A percentile compares a stretch with the other conserved stretches of the same genome.
Conservation (phyloP, 208 protist species). For the Acanthamoeba castellanii region DNA sequence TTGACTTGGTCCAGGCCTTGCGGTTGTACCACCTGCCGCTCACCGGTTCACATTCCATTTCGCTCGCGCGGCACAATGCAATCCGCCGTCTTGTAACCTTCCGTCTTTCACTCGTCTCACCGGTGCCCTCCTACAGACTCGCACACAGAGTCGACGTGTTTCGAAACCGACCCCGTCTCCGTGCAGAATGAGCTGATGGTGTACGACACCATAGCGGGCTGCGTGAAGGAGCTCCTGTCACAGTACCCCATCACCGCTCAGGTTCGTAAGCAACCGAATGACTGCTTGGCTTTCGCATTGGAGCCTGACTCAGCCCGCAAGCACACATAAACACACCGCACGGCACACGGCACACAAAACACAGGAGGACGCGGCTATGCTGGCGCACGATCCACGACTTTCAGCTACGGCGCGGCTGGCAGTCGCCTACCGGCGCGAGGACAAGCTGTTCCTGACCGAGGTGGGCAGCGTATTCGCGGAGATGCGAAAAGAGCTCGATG, state of each 20-base stretch:
- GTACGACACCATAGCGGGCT: background rate
- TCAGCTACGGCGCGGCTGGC: background rate
- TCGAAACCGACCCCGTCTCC: background rate
- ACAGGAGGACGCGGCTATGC: background rate
- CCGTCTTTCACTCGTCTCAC: background rate
- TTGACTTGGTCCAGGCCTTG: background rate
- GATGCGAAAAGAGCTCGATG: background rate
- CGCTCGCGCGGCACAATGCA: background rate
- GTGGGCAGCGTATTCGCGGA: background rate
- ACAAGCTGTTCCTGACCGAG: conserved; percentile 24
- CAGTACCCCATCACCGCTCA: conserved; percentile 15
- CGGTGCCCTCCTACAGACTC: background rate
- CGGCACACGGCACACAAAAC: no score
- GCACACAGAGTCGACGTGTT: background rate
- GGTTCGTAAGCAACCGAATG: background rate
- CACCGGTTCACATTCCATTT: background rate
- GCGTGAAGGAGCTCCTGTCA: background rate
- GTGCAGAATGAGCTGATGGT: conserved; percentile 5
- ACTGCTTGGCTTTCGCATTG: background rate
- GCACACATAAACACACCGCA: background rate
- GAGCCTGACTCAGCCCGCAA: background rate
- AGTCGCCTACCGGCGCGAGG: background rate
- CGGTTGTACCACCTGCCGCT: conserved; percentile 16
- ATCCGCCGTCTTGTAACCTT: no score
- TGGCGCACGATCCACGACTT: background rate